Conservation (phyloP, 176 grass and related monocot genomes). For the Hordeum marinum region DNA sequence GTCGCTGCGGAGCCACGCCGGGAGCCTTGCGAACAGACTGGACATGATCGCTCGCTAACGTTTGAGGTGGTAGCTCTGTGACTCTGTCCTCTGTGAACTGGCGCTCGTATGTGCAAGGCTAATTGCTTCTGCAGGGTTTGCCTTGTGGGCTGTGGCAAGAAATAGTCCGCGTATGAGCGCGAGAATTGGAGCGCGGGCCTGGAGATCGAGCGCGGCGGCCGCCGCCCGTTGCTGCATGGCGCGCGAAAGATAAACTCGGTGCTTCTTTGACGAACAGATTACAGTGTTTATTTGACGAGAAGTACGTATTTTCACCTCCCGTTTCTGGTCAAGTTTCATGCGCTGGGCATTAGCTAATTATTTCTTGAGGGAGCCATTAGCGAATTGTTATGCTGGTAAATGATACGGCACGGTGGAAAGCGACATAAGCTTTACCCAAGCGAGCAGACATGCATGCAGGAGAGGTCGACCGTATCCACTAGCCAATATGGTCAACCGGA, state of each 20-base stretch:
- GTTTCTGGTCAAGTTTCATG: background rate
- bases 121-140: background rate
- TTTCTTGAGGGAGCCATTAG: background rate
- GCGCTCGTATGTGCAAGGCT: background rate
- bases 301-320: background rate
- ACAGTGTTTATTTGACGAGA: background rate
- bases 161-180: background rate
- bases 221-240: background rate
- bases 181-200: background rate
- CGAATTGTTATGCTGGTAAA: background rate
- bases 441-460: background rate
- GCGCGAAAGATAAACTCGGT: conserved; percentile 5
- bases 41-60: background rate
- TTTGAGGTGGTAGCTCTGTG: background rate
- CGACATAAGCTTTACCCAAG: background rate
- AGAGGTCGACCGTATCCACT: background rate
- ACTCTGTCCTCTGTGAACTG: background rate
- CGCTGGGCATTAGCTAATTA: background rate
- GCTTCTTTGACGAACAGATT: background rate
- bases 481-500: no score
- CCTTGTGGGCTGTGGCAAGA: background rate
- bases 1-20: background rate
- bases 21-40: background rate
- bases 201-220: background rate
- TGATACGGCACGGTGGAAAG: background rate